Evolutionary conservation across 805 yeast genomes (phyloP).

Genomic region (Barnettozyma pratensis): DNA sequence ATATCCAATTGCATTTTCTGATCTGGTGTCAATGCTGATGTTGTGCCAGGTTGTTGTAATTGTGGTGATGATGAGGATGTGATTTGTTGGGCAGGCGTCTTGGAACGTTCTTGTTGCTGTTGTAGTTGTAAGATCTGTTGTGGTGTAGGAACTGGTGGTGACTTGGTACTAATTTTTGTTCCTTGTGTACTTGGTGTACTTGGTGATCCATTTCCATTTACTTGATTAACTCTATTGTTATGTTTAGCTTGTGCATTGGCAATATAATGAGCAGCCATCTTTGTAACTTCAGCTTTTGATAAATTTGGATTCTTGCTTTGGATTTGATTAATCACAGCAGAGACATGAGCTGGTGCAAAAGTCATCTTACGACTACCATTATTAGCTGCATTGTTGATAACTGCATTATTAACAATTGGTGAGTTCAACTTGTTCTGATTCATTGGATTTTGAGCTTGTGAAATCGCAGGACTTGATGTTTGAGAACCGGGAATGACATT

Average conservation of each 20-base stretch:
- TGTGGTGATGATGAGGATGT: conserved; percentile 9
- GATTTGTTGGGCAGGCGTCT: conserved; percentile 9
- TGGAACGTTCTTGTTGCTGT: conserved; percentile 25
- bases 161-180: not conserved
- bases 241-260: conserved; percentile 47
- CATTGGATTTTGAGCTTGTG: conserved; percentile 4
- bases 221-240: conserved; percentile 23
- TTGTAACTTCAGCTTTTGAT: conserved; percentile 59
- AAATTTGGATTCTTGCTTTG: conserved; percentile 61
- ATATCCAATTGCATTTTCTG: conserved; percentile 27
- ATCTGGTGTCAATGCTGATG: conserved; percentile 22
- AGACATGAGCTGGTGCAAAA: conserved; percentile 58
- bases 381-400: not conserved
- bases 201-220: not conserved
- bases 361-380: conserved; percentile 13
- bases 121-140: conserved; percentile 31
- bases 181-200: not conserved
- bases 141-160: conserved; percentile 30
- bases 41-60: conserved; percentile 6
- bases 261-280: conserved; percentile 58
- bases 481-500: conserved; percentile 14
- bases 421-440: not conserved
- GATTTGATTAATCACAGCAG: conserved; percentile 58
- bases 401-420: not conserved
- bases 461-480: conserved; percentile 9